Conservation (phyloP, 2,329 filamentous ascomycete species). For the Colletotrichum plurivorum region DNA sequence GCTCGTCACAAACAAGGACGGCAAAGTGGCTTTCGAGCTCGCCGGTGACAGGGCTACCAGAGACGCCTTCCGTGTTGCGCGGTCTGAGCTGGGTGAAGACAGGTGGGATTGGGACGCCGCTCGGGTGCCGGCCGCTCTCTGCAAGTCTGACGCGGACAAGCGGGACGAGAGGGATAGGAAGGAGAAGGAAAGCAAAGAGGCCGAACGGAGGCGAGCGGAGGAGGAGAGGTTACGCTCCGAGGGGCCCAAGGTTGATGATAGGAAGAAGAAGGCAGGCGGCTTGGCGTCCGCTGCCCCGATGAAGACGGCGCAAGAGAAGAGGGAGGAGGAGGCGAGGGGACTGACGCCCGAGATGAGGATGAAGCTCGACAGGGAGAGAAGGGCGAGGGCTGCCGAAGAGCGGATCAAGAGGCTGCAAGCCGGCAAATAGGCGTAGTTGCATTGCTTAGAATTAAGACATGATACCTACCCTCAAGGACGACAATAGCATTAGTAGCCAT, state of each 20-base stretch:
- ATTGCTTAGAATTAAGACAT: too few relatives aligned
- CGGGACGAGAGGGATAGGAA: slow-evolving; percentile 79
- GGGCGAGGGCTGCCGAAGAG: slow-evolving; percentile 93
- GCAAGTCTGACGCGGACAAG: slow-evolving; percentile 78
- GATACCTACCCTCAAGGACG: too few relatives aligned
- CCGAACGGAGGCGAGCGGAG: slow-evolving; percentile 79
- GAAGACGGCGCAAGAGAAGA: slow-evolving; percentile 84
- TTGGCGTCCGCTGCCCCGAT: slow-evolving; percentile 70
- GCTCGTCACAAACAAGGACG: slow-evolving; percentile 77
- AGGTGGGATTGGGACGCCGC: slow-evolving; percentile 85
- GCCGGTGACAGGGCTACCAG: slow-evolving; percentile 87
- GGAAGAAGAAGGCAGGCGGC: slow-evolving; percentile 66
- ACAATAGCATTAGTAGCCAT: too few relatives aligned
- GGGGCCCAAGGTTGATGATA: slow-evolving; percentile 69
- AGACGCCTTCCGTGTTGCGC: slow-evolving; percentile 91
- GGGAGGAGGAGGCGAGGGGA: slow-evolving; percentile 87
- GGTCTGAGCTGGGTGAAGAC: slow-evolving; percentile 83
- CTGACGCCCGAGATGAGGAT: slow-evolving; percentile 90
- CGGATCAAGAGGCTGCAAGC: slow-evolving; percentile 78
- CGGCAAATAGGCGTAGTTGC: slow-evolving; percentile 43
- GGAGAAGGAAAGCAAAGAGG: slow-evolving; percentile 77
- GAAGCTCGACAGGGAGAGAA: slow-evolving; percentile 87
- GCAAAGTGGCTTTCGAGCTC: slow-evolving; percentile 89
- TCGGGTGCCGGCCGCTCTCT: slow-evolving; percentile 79
- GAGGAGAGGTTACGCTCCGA: slow-evolving; percentile 80